A percentile compares a stretch with the other conserved stretches of the same genome.
phyloP scores from a whole-genome alignment of 108 stramenopile species.

The Parietichytrium sp. region DNA sequence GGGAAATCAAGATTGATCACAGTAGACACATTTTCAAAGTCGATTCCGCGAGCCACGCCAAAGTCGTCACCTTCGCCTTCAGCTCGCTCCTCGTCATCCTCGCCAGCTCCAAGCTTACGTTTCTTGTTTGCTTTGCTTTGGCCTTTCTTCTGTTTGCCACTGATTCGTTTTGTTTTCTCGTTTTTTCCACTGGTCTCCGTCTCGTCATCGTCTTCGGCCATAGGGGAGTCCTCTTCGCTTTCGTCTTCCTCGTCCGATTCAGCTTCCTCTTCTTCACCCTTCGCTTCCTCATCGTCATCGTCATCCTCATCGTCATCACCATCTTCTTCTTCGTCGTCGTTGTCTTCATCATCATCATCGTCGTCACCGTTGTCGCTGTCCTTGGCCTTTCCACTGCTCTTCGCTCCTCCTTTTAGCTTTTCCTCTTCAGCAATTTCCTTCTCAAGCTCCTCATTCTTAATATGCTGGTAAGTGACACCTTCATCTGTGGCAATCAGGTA shows the following conservation, averaged over 20 bases:
- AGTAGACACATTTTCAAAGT: conserved; percentile 89
- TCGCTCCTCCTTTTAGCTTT: not conserved
- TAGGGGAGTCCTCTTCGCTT: conserved; percentile 37
- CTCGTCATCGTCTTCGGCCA: conserved; percentile 42
- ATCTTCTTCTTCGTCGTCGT: conserved; percentile 40
- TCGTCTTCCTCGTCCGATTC: conserved; percentile 41
- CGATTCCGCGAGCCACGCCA: conserved; percentile 89
- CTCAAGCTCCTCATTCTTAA: conserved; percentile 44
- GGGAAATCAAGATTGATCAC: conserved; percentile 98
- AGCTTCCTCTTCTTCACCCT: conserved; percentile 50
- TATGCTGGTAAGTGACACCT: conserved; percentile 64
- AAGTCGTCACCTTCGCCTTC: conserved; percentile 58
- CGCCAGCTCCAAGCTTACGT: not conserved
- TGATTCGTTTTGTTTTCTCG: conserved; percentile 63
- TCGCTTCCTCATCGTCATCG: conserved; percentile 53
- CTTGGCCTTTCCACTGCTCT: conserved; percentile 7
- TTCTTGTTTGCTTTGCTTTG: not conserved
- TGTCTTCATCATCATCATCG: conserved; percentile 53
- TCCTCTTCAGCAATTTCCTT: conserved; percentile 24
- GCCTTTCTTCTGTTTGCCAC: conserved; percentile 27
- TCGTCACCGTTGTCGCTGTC: conserved; percentile 33
- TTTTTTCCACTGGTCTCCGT: conserved; percentile 27
- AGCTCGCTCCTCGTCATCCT: too few relatives aligned
- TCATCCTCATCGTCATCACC: conserved; percentile 42
- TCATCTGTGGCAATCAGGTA: conserved; percentile 93